phyloP scores from a whole-genome alignment of 352 stramenopile species.

The Phytopythium kandeliae region DNA sequence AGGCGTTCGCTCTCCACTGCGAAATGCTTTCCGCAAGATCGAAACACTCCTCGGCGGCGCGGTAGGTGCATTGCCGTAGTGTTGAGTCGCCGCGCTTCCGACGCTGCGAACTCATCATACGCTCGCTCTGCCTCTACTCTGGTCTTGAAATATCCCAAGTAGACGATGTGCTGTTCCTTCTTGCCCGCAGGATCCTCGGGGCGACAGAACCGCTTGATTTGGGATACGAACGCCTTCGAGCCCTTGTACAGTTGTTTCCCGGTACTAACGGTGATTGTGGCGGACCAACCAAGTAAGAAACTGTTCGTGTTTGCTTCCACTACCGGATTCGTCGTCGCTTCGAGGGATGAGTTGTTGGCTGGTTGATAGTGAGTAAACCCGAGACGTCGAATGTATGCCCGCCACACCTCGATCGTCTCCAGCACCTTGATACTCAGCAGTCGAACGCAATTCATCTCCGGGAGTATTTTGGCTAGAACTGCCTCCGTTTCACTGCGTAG shows the following conservation, averaged over 20 bases:
- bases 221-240: slow-evolving; percentile 64
- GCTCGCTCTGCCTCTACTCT: slow-evolving; percentile 60
- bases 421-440: slow-evolving; percentile 70
- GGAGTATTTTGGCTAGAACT: slow-evolving; percentile 27
- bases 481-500: slow-evolving; percentile 37
- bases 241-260: slow-evolving; percentile 61
- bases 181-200: slow-evolving; percentile 45
- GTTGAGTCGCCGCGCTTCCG: slow-evolving; percentile 59
- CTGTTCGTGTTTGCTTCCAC: slow-evolving; percentile 6
- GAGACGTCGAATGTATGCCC: slow-evolving; percentile 37
- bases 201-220: slow-evolving; percentile 67
- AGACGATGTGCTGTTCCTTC: slow-evolving; percentile 56
- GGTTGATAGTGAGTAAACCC: slow-evolving; percentile 42
- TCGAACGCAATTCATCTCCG: slow-evolving; percentile 43
- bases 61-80: slow-evolving; percentile 55
- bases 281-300: slow-evolving; percentile 48
- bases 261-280: slow-evolving; percentile 61
- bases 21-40: slow-evolving; percentile 77
- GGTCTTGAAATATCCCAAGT: slow-evolving; percentile 64
- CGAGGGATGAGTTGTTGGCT: not conserved
- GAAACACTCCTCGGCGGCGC: slow-evolving; percentile 49
- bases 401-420: slow-evolving; percentile 61
- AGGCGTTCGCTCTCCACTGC: slow-evolving; percentile 70
- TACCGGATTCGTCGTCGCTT: not conserved
- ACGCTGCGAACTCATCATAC: slow-evolving; percentile 58